Evolutionary conservation across 2,329 filamentous ascomycete genomes (phyloP).

Genomic region (Pezicula neosporulosa): DNA sequence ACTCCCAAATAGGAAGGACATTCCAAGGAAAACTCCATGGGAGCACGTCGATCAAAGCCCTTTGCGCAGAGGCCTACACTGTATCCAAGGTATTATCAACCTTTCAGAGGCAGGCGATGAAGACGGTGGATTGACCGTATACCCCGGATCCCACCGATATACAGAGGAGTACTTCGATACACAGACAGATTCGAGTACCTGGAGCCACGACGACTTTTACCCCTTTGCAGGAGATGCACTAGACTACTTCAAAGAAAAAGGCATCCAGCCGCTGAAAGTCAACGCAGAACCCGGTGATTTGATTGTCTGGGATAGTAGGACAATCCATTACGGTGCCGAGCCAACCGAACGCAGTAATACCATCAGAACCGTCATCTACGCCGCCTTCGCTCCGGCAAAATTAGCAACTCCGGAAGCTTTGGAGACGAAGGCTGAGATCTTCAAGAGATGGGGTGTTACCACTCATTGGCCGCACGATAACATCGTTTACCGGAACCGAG

Average conservation of each 20-base stretch:
- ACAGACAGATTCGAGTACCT: conserved; percentile 29
- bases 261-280: conserved; percentile 30
- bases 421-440: conserved; percentile 21
- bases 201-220: conserved; percentile 25
- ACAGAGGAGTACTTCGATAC: conserved; percentile 30
- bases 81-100: conserved; percentile 28
- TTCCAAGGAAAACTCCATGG: conserved; percentile 28
- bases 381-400: conserved; percentile 30
- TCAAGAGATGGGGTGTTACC: conserved; percentile 22
- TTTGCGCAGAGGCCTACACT: conserved; percentile 22
- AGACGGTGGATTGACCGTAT: conserved; percentile 35
- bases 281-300: conserved; percentile 32
- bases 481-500: conserved; percentile 9
- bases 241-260: conserved; percentile 28
- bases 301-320: conserved; percentile 35
- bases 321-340: conserved; percentile 33
- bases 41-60: conserved; percentile 32
- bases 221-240: conserved; percentile 27
- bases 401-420: conserved; percentile 26
- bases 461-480: conserved; percentile 32
- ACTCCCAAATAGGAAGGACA: conserved; percentile 34
- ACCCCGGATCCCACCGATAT: conserved; percentile 26
- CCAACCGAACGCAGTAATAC: conserved; percentile 20
- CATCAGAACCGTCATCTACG: conserved; percentile 28
- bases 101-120: conserved; percentile 30